Percentiles rank a stretch among this genome's conserved stretches.
Evolutionary conservation across 768 basidiomycete species (phyloP).

Genomic region (Lactarius pseudohatsudake): DNA sequence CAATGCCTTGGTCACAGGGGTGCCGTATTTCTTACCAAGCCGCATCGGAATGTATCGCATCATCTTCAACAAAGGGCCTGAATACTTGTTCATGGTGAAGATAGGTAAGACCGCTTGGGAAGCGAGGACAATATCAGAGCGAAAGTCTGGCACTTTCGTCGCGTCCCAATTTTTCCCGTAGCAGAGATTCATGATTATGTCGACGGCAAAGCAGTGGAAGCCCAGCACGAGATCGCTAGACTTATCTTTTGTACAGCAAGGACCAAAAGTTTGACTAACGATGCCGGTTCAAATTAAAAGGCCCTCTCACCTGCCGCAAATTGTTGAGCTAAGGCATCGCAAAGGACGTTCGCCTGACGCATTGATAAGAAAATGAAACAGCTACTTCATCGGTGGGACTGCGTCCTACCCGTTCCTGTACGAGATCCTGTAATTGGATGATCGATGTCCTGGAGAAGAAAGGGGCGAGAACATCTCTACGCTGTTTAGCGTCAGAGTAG

Average conservation of each 20-base stretch:
- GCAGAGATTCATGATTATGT: conserved; percentile 1
- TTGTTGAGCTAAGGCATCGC: not conserved
- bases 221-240: conserved; percentile 6
- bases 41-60: not conserved
- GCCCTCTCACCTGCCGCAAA: not conserved
- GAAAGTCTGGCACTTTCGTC: conserved; percentile 1
- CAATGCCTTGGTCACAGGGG: not conserved
- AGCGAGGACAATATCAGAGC: not conserved
- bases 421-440: conserved; percentile 1
- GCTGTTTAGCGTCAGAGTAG: conserved; percentile 9
- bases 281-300: not conserved
- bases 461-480: conserved; percentile 1
- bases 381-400: not conserved
- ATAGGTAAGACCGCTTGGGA: not conserved
- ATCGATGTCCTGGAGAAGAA: conserved; percentile 7
- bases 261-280: not conserved
- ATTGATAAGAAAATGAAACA: not conserved
- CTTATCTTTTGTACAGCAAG: too few relatives aligned
- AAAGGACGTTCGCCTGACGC: not conserved
- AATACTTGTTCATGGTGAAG: not conserved
- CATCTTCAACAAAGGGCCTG: not conserved
- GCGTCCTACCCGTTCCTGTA: not conserved
- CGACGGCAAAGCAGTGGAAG: conserved; percentile 2
- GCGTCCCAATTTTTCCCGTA: not conserved
- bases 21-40: not conserved